Conservation (phyloP, 208 protist species). For the Tritrichomonas foetus region DNA sequence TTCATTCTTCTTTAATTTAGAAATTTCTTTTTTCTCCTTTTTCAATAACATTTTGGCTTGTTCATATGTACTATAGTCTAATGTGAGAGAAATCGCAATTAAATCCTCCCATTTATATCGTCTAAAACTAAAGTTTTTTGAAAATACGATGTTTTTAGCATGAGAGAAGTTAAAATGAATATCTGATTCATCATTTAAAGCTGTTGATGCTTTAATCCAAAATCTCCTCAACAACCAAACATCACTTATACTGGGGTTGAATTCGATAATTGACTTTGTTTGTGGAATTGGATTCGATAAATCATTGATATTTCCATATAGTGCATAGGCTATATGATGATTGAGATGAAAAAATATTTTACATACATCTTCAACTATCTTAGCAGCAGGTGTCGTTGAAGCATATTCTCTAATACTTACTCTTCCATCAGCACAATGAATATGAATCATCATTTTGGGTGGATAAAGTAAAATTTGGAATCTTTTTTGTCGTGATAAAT, state of each 20-base stretch:
- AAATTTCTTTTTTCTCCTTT: no score
- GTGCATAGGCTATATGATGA: neutral
- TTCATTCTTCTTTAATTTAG: no score
- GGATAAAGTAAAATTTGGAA: no score
- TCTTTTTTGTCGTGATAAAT: no score
- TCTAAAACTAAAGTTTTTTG: no score
- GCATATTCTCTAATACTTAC: neutral
- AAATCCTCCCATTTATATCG: no score
- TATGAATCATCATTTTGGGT: neutral
- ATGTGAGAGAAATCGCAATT: no score
- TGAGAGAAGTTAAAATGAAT: conserved; percentile 29
- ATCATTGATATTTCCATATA: neutral
- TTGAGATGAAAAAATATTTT: conserved; percentile 8
- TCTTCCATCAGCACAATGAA: neutral
- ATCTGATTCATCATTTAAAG: neutral
- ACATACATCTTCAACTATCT: neutral
- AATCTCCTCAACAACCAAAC: neutral
- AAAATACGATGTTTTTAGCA: neutral
- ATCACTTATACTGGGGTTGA: neutral
- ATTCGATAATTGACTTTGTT: conserved; percentile 3
- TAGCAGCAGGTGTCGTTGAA: neutral
- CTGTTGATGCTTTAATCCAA: neutral
- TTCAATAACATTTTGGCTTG: no score
- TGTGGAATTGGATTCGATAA: neutral
- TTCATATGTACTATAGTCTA: no score